phyloP scores from a whole-genome alignment of 371 early-diverging fungal species.

The Choanephora cucurbitarum region DNA sequence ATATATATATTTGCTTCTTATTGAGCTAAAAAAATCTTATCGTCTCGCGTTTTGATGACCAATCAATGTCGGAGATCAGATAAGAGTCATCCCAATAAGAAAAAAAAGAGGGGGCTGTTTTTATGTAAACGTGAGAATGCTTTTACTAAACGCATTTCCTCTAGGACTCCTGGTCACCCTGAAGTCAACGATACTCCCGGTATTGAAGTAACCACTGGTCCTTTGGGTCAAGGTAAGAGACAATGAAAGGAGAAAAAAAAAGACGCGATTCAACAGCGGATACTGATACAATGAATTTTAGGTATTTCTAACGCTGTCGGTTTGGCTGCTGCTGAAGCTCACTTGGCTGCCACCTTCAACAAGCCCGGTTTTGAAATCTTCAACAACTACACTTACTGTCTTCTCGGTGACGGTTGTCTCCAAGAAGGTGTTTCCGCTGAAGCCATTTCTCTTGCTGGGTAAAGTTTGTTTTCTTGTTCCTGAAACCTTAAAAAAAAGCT shows the following conservation, averaged over 20 bases:
- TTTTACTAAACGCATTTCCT: constrained; percentile 1
- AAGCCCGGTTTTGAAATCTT: constrained; percentile 80
- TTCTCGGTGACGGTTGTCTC: constrained; percentile 98
- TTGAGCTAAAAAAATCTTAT: not conserved
- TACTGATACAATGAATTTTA: constrained; percentile 14
- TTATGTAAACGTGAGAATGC: not conserved
- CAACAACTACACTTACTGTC: constrained; percentile 85
- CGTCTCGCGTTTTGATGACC: not conserved
- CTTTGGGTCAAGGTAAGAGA: constrained; percentile 95
- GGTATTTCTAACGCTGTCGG: constrained; percentile 95
- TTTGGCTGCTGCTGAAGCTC: constrained; percentile 90
- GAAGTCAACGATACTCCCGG: constrained; percentile 86
- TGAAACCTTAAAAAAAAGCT: constrained; percentile 7
- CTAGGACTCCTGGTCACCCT: constrained; percentile 94
- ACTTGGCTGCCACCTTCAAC: constrained; percentile 92
- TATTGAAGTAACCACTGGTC: constrained; percentile 99
- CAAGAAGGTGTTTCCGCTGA: constrained; percentile 99
- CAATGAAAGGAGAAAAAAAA: not conserved
- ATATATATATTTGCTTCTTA: not conserved
- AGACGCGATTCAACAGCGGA: not conserved
- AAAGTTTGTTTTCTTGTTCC: constrained; percentile 24
- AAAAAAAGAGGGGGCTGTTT: not conserved
- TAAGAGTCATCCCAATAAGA: constrained; percentile 12
- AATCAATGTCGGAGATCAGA: constrained; percentile 7
- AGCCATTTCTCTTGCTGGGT: constrained; percentile 97